Evolutionary conservation across 2,329 filamentous ascomycete species (phyloP), one percentile per base, ranked within the genome.

Genomic region (Pezicula carpinea): DNA sequence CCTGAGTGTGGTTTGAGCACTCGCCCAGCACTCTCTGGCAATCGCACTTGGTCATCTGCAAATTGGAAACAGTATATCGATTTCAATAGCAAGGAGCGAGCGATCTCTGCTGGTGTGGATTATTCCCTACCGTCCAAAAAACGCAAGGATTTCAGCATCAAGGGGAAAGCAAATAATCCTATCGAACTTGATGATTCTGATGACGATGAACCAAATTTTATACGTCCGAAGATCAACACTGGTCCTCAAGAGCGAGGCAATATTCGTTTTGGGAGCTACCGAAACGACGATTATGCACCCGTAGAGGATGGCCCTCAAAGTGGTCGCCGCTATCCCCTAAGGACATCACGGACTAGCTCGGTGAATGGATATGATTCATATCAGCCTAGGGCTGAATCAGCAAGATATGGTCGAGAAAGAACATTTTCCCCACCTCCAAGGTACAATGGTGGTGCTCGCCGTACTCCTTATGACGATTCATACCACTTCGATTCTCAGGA

Each of bases 61-160:
- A 80, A 77, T 53, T 66, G 69, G 14, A 63, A 70, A 44, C 65
- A 66, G 31, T 82, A 79, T 54, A 42, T 79, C 21, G 74, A 82
- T 56, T 59, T 68, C 5, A 54, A 66, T 7, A 75, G 71, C 46
- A 34, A 47, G n/a, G 21, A 49, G 19, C 53, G 54, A 36, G 56
- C 58, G 22, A 23, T 60, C 7, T 60, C 59, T 50, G 56, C 59
- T 33, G 58, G 55, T 29, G 46, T 52, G 26, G 57, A 63, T 45
- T 61, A 58, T 40, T 56, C 54, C 4, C 52, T 61, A 8, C 48
- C 53, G 29, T 21, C 47, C 6, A 52, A 43, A 5, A 13, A 44
- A 4, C 53, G 48, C 33, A 52, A 52, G 19, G 48, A 50, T 13
- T 62, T 61, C 43, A 60, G 47, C 23, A 62, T 63, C 44, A 64